Percentiles rank a stretch among this genome's conserved stretches.
Evolutionary conservation across 257 asterid genomes (phyloP).

Genomic region (Petunia axillaris): DNA sequence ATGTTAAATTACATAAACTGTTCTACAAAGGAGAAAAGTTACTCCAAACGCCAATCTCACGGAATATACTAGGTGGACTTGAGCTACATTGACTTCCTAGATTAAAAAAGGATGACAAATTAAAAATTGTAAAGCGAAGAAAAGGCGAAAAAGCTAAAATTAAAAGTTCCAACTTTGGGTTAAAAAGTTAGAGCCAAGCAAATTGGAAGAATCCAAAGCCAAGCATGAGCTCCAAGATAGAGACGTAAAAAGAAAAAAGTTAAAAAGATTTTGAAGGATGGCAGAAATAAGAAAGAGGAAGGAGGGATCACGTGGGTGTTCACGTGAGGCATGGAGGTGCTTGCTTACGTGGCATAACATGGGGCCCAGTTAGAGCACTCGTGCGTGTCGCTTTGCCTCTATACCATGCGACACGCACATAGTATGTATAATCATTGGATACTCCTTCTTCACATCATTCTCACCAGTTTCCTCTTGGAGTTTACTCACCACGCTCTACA

Average conservation of each 20-base stretch:
- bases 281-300: constrained; percentile 29
- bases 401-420: constrained; percentile 39
- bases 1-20: not conserved
- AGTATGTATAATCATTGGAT: constrained; percentile 42
- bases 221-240: not conserved
- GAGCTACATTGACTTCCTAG: constrained; percentile 17
- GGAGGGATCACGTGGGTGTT: constrained; percentile 47
- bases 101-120: not conserved
- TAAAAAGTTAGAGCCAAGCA: constrained; percentile 20
- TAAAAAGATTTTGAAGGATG: not conserved
- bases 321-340: constrained; percentile 33
- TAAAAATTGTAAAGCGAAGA: not conserved
- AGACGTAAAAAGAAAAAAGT: not conserved
- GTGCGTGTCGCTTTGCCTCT: constrained; percentile 40
- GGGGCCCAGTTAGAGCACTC: constrained; percentile 28
- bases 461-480: constrained; percentile 6
- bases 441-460: constrained; percentile 21
- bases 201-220: constrained; percentile 28
- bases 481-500: not conserved
- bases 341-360: constrained; percentile 31
- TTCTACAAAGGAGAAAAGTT: not conserved
- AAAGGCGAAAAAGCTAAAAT: not conserved
- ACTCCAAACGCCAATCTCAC: not conserved
- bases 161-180: not conserved
- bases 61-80: not conserved